phyloP scores from a whole-genome alignment of 176 grass and related monocot species.

The Triticum aestivum region DNA sequence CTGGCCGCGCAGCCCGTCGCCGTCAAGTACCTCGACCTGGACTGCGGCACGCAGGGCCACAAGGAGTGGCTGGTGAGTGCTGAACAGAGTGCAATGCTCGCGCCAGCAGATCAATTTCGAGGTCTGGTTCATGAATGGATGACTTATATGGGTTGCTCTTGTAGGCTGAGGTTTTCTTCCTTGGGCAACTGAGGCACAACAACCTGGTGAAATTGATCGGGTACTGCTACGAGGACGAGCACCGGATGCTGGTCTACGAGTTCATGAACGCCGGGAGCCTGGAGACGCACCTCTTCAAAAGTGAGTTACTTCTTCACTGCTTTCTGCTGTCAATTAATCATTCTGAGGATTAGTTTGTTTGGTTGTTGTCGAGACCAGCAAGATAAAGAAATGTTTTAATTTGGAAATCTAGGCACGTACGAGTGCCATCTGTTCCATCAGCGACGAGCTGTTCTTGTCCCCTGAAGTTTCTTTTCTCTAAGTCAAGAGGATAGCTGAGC shows the following conservation, averaged over 20 bases:
- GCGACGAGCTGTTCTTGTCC: slow-evolving; percentile 16
- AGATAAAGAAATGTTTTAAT: neutral
- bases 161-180: slow-evolving; percentile 89
- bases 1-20: slow-evolving; percentile 63
- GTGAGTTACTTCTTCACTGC: slow-evolving; percentile 43
- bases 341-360: neutral
- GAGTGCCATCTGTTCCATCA: neutral
- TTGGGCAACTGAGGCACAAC: slow-evolving; percentile 76
- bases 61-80: slow-evolving; percentile 90
- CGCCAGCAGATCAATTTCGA: neutral
- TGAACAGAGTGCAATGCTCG: neutral
- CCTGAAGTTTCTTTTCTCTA: neutral
- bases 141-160: neutral
- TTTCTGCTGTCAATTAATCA: neutral
- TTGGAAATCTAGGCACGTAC: neutral
- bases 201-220: slow-evolving; percentile 81
- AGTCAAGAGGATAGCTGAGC: slow-evolving; percentile 39
- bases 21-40: slow-evolving; percentile 83
- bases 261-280: slow-evolving; percentile 73
- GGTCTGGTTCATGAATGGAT: neutral
- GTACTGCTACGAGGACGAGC: slow-evolving; percentile 76
- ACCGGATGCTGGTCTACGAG: slow-evolving; percentile 90
- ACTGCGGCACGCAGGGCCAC: slow-evolving; percentile 76
- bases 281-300: slow-evolving; percentile 87
- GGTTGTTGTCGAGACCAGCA: neutral